Conservation (phyloP, 176 grass and related monocot species). For the Areca catechu region DNA sequence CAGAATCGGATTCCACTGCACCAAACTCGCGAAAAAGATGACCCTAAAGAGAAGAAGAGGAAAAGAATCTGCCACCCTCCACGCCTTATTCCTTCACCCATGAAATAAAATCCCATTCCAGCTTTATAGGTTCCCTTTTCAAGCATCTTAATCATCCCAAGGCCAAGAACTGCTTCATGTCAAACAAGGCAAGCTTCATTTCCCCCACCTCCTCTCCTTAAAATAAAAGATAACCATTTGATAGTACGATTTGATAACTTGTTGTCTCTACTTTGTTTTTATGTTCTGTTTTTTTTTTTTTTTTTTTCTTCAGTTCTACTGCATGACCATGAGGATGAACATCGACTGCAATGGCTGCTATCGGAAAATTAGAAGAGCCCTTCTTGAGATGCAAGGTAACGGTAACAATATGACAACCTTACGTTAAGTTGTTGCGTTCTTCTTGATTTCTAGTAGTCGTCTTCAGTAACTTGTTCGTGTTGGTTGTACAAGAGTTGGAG, state of each 20-base stretch:
- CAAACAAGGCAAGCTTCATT: slow-evolving; percentile 38
- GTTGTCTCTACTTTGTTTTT: neutral
- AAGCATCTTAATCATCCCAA: neutral
- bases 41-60: slow-evolving; percentile 13
- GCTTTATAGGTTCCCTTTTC: slow-evolving; percentile 27
- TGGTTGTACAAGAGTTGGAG: slow-evolving; percentile 49
- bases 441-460: neutral
- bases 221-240: too few relatives aligned
- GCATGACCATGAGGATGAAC: slow-evolving; percentile 82
- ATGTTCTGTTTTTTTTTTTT: neutral
- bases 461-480: neutral
- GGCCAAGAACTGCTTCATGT: slow-evolving; percentile 19
- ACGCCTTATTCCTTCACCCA: slow-evolving; percentile 17
- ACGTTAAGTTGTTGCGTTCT: too few relatives aligned
- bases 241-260: neutral
- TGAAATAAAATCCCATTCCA: slow-evolving; percentile 22
- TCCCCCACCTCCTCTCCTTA: neutral
- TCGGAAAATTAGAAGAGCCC: slow-evolving; percentile 59
- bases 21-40: slow-evolving; percentile 4
- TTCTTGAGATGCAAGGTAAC: slow-evolving; percentile 82
- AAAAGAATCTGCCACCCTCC: slow-evolving; percentile 23
- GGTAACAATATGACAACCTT: neutral
- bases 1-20: slow-evolving; percentile 26
- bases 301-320: slow-evolving; percentile 28
- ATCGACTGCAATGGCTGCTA: slow-evolving; percentile 97